These are phyloP conservation scores for Termitomyces sp. DNA, from an alignment of 768 basidiomycete genomes.

Conservation along the genomic window DNA sequence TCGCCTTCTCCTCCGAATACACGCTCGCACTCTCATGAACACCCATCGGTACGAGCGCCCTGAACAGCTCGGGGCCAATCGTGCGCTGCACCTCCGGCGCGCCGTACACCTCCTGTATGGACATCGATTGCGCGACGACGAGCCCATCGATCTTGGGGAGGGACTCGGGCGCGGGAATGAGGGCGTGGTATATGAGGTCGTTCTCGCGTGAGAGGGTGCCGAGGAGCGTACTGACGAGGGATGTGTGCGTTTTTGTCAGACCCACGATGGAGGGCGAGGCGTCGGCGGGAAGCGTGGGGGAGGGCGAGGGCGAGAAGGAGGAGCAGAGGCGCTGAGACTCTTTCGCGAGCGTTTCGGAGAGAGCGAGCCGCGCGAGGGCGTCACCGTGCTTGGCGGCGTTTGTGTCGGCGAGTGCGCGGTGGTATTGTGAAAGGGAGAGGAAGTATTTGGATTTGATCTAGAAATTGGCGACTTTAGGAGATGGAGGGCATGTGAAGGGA, in stretches of 20 bases:
- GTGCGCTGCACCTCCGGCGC: constrained; percentile 90
- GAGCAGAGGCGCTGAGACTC: constrained; percentile 71
- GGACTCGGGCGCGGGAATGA: constrained; percentile 73
- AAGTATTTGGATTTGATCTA: constrained; percentile 94
- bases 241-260: constrained; percentile 77
- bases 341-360: constrained; percentile 77
- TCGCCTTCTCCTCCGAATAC: constrained; percentile 99
- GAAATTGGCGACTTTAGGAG: not conserved
- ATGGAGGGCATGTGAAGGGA: not conserved
- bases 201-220: constrained; percentile 57
- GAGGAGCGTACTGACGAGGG: constrained; percentile 40
- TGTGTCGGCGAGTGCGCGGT: constrained; percentile 76
- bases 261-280: constrained; percentile 75
- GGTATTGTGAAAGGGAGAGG: constrained; percentile 79
- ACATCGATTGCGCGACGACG: constrained; percentile 73
- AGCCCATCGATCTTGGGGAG: constrained; percentile 82
- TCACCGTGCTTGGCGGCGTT: constrained; percentile 81
- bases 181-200: constrained; percentile 95
- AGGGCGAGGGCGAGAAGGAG: constrained; percentile 62
- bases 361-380: constrained; percentile 69
- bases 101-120: constrained; percentile 93
- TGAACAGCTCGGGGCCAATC: constrained; percentile 90
- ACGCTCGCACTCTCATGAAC: constrained; percentile 96
- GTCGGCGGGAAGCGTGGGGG: constrained; percentile 83
- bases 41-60: constrained; percentile 81